Evolutionary conservation across 2,329 filamentous ascomycete species (phyloP), one percentile per base, ranked within the genome.

Genomic region (Colletotrichum trifolii): DNA sequence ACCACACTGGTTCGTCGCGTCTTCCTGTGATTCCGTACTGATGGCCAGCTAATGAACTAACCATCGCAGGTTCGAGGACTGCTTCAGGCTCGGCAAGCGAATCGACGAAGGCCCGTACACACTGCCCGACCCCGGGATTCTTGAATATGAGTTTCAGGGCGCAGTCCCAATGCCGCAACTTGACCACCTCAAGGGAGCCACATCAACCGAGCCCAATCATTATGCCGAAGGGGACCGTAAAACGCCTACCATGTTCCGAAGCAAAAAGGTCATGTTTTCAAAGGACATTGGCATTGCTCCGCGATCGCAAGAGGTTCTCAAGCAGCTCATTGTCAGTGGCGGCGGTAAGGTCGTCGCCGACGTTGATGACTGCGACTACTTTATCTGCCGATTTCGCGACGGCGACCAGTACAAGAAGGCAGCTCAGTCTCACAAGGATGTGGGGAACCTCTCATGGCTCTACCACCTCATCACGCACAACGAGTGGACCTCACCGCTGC

Each of bases 401-500:
- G 94, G 94, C 0, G 76, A 85, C 8, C 86, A 96, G 57, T 99
- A 97, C 74, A 75, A 92, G 34, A 82, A 84, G 46, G 95, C 96
- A 5, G 91, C 93, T 0, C 89, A 91, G 71, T 82, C 85, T 11
- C 88, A 89, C 60, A 97, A 95, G 71, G 89, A 94, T 46, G 92
- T 99, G 11, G 96, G 94, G 13, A 99, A 96, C 74, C 81, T 99
- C 25, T 89, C 94, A 1, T 99, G 96, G 96, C 83, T 99, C 11
- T 98, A 96, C 76, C 90, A 95, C 76, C 83, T 99, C 58, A 96
- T 98, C 73, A 93, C 93, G 3, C 88, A 91, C 70, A 94, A 97
- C 73, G 84, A 89, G 67, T 99, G 94, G 92, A 95, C 92, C 2
- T 94, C 91, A 11, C 95, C 96, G 0, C 82, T 94, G 64, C 88